Evolutionary conservation across 2,329 filamentous ascomycete genomes (phyloP), one percentile per base, ranked within the genome.

Genomic region (Aspergillus pseudoviridinutans): DNA sequence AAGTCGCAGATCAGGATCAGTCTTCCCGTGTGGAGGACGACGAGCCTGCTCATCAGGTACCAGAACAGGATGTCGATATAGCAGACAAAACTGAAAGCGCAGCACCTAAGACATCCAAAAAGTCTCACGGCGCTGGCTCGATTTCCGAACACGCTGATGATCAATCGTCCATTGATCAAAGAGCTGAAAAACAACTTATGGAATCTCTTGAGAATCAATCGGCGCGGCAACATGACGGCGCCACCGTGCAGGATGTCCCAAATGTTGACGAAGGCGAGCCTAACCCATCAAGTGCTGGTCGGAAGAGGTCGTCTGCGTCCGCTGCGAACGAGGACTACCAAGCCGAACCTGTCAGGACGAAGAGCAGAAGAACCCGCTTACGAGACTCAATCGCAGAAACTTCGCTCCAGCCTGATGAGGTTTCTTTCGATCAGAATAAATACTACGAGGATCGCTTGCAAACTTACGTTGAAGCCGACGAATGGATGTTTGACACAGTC

Each of bases 281-380:
- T 28, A 78, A 76, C 53, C 69, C 75, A n/a, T 72, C 66, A 50
- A 66, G 73, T 4, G 74, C 74, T 10, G 78, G 78, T 24, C 79
- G 85, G 22, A 88, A 88, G 69, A 77, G 85, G 56, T 87, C 84
- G 2, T 83, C 82, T 14, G 82, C 85, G 53, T 83, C 81, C 22
- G 82, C 84, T 51, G 83, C 82, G 9, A 76, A 86, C 28, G 79
- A 84, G 2, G 85, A 87, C 24, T 47, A 47, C 53, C 78, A 77
- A 12, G 74, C 75, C 12, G 84, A 87, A 59, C 81, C 81, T 51
- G 79, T 80, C 22, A 79, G 85, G 50, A 74, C 76, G 12, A 84
- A 84, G 64, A 87, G 84, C 68, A 84, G 85, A 65, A 79, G 85
- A 38, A 80, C 85, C 20, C 80, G 84, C 53, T 83, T 84, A 29